Evolutionary conservation across 768 basidiomycete genomes (phyloP), one percentile per base, ranked within the genome.

Genomic region (Rhizopogon vulgaris): DNA sequence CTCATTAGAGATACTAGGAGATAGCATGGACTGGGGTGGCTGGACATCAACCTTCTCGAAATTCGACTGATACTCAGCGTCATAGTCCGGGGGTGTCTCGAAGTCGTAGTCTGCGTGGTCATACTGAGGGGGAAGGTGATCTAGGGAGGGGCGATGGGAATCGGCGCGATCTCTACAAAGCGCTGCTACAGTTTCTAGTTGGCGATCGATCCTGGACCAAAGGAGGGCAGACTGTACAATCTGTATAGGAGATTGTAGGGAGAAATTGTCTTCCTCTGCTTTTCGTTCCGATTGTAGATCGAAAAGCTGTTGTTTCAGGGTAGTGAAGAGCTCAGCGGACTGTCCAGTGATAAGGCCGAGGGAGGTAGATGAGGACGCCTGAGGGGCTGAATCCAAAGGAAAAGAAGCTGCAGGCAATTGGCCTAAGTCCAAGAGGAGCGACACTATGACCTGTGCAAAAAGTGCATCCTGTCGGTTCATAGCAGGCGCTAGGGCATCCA

Each of bases 171-270:
- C 78, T 56, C 75, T 81, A 64, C 87, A 89, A 62, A 91, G 73
- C 3, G 76, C 66, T 0, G 84, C 73, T 14, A 93, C 79, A 14
- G 69, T 71, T 57, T 90, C 90, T 2, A 92, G 76, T 45, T 90
- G 79, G 47, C 80, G 75, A 57, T 90, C 88, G 28, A 93, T 83
- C 32, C 78, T 74, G 3, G 79, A 71, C 90, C 90, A 94, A 0
- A 94, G 69, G 11, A 90, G 71, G 0, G 85, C 76, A 1, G 75
- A 69, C 60, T 87, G 83, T 2, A 86, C 79, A 9, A 63, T 73
- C 34, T 75, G 70, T 11, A 72, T 71, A 3, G 82, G 81, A 18
- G 77, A 51, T 11, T 28, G 49, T 6, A 27, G 1, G 11, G 28
- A 46, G 28, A 30, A 18, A 24, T 12, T 34, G 18, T 18, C 28